A percentile compares a stretch with the other conserved stretches of the same genome.
Evolutionary conservation across 306 rosid species (phyloP).

Genomic region (Rosa multiflora): DNA sequence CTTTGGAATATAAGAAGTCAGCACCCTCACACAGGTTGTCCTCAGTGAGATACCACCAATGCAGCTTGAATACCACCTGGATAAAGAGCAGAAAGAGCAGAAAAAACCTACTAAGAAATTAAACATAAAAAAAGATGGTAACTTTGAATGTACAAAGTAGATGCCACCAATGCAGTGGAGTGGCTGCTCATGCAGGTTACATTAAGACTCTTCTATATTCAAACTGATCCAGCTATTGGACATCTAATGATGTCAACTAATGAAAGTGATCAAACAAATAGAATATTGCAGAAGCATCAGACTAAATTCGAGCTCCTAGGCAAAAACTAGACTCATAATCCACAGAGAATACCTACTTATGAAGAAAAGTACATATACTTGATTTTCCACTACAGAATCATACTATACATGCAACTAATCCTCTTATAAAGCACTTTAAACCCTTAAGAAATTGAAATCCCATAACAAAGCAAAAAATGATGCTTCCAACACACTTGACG

Average conservation of each 20-base stretch:
- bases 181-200: too few species aligned
- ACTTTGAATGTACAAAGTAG: background rate
- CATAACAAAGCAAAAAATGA: too few species aligned
- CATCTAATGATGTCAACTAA: background rate
- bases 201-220: background rate
- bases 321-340: background rate
- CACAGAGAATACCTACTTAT: background rate
- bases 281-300: too few species aligned
- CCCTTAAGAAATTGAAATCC: too few species aligned
- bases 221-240: too few species aligned
- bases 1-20: too few species aligned
- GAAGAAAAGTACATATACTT: background rate
- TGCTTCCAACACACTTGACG: too few species aligned
- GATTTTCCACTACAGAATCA: too few species aligned
- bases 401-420: too few species aligned
- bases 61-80: too few species aligned
- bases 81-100: slow-evolving; percentile 22
- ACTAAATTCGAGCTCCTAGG: background rate
- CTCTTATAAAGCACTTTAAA: too few species aligned
- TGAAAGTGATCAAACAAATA: background rate
- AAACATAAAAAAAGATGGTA: background rate
- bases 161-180: background rate
- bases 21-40: too few species aligned
- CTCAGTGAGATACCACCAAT: background rate
- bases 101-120: slow-evolving; percentile 22